These are phyloP conservation scores for Pichia sporocuriosa DNA, from an alignment of 805 yeast genomes.

Conservation along the genomic window DNA sequence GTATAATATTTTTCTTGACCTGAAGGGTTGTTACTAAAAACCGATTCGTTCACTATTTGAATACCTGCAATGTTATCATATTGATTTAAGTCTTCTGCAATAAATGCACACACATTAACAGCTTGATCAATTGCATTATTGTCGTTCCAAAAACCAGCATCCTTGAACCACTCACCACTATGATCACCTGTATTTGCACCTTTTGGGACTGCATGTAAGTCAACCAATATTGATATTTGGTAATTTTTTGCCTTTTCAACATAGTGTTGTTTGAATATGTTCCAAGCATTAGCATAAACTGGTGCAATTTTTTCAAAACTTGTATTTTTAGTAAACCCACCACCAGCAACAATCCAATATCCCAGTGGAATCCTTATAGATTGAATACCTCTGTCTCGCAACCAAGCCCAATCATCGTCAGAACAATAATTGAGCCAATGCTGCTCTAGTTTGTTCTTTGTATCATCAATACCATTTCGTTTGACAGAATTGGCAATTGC, in stretches of 20 bases:
- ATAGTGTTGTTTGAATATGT: constrained; percentile 39
- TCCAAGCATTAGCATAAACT: constrained; percentile 76
- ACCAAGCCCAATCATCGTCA: constrained; percentile 77
- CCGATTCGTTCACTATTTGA: constrained; percentile 83
- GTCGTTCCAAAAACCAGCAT: constrained; percentile 60
- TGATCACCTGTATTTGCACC: constrained; percentile 89
- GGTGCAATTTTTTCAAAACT: constrained; percentile 48
- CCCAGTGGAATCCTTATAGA: constrained; percentile 85
- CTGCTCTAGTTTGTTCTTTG: constrained; percentile 45
- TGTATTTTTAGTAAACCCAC: constrained; percentile 49
- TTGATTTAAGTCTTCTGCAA: constrained; percentile 50
- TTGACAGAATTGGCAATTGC: constrained; percentile 51
- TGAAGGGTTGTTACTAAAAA: constrained; percentile 46
- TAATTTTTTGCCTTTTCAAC: constrained; percentile 53
- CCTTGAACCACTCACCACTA: constrained; percentile 59
- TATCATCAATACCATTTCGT: constrained; percentile 44
- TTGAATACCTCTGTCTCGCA: constrained; percentile 60
- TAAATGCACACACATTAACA: constrained; percentile 45
- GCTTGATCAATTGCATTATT: constrained; percentile 38
- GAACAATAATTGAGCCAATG: constrained; percentile 62
- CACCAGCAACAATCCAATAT: constrained; percentile 78
- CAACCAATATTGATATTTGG: constrained; percentile 71
- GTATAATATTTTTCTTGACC: constrained; percentile 56
- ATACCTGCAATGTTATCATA: constrained; percentile 72
- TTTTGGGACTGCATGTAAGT: constrained; percentile 84